These are phyloP conservation scores for Termitomyces sp. DNA, from an alignment of 768 basidiomycete species.

Conservation along the genomic window DNA sequence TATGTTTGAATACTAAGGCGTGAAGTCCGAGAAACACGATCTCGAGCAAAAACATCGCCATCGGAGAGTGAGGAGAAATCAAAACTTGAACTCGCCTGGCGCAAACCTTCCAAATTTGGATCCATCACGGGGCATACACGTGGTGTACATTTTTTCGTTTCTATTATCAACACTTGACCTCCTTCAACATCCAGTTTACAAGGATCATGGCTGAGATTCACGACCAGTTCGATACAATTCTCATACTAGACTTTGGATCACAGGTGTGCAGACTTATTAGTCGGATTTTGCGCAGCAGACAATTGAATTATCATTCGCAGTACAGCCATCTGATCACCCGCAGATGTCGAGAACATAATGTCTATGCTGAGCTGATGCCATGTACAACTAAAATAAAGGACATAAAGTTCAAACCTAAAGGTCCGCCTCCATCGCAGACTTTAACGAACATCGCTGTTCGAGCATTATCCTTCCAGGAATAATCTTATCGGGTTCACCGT, in stretches of 20 bases:
- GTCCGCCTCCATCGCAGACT: conserved; percentile 30
- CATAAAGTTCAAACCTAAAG: conserved; percentile 91
- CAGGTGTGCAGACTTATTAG: conserved; percentile 51
- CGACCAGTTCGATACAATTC: conserved; percentile 92
- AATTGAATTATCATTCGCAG: conserved; percentile 34
- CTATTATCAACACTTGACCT: neutral
- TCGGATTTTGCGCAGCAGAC: conserved; percentile 1
- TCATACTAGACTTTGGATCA: conserved; percentile 96
- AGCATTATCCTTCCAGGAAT: conserved; percentile 50
- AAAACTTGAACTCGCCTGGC: too few relatives aligned
- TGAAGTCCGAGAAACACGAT: conserved; percentile 2
- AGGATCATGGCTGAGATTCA: conserved; percentile 79
- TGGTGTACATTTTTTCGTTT: conserved; percentile 6
- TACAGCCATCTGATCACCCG: conserved; percentile 97
- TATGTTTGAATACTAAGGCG: neutral
- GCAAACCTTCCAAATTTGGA: neutral
- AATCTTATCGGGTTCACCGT: conserved; percentile 96
- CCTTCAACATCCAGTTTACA: neutral
- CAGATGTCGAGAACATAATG: conserved; percentile 94
- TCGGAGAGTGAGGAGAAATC: too few relatives aligned
- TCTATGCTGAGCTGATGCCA: conserved; percentile 97
- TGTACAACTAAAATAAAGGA: conserved; percentile 91
- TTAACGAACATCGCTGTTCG: neutral
- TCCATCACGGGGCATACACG: neutral
- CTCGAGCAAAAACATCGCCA: neutral